Conservation (phyloP, 192 early-diverging fungal genomes). For the Coemansia sp. region DNA sequence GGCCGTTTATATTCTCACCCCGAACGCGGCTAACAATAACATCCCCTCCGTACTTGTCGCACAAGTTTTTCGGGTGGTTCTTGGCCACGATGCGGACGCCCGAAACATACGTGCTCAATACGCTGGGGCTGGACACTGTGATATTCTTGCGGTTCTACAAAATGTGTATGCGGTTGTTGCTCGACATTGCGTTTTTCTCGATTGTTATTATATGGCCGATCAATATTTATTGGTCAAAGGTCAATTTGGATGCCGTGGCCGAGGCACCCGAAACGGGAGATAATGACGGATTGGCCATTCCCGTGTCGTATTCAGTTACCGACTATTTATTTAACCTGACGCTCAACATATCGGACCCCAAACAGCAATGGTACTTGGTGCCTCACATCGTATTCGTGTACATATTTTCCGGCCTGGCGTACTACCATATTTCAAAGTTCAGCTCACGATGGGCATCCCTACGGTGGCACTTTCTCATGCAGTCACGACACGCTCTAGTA, state of each 20-base stretch:
- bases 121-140: slow-evolving; percentile 53
- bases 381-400: slow-evolving; percentile 53
- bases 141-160: slow-evolving; percentile 56
- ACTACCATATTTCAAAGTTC: slow-evolving; percentile 54
- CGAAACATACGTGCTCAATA: slow-evolving; percentile 54
- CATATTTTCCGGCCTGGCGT: slow-evolving; percentile 50
- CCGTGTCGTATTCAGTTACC: slow-evolving; percentile 36
- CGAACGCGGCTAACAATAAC: slow-evolving; percentile 51
- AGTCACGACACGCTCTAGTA: slow-evolving; percentile 44
- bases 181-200: slow-evolving; percentile 44
- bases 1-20: slow-evolving; percentile 53
- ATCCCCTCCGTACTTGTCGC: slow-evolving; percentile 40
- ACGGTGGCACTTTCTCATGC: slow-evolving; percentile 57
- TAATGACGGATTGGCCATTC: slow-evolving; percentile 11
- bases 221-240: slow-evolving; percentile 49
- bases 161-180: slow-evolving; percentile 48
- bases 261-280: not conserved
- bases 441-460: slow-evolving; percentile 52
- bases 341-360: slow-evolving; percentile 30
- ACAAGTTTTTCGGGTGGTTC: slow-evolving; percentile 52
- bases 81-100: slow-evolving; percentile 49
- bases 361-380: slow-evolving; percentile 46
- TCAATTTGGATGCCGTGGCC: slow-evolving; percentile 25
- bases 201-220: slow-evolving; percentile 49
- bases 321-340: slow-evolving; percentile 56